Conservation (phyloP, 305 asterid genomes). For the Ajuga reptans region DNA sequence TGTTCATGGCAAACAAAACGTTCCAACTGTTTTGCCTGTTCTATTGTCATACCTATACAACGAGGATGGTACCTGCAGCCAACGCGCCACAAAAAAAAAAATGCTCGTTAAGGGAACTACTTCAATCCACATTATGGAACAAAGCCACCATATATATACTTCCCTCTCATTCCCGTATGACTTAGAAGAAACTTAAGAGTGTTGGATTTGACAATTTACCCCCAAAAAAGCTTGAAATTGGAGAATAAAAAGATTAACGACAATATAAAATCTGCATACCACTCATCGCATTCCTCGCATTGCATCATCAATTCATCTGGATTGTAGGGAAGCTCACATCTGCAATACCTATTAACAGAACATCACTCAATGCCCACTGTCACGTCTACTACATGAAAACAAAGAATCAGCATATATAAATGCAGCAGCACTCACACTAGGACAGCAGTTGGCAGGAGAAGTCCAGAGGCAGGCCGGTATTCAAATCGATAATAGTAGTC, state of each 20-base stretch:
- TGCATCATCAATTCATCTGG: constrained; percentile 78
- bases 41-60: constrained; percentile 50
- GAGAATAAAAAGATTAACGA: not conserved
- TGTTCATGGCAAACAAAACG: constrained; percentile 53
- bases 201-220: not conserved
- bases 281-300: constrained; percentile 65
- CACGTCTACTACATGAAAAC: not conserved
- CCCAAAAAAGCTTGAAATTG: not conserved
- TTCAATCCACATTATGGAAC: not conserved
- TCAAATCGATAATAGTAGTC: constrained; percentile 61
- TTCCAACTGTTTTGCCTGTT: constrained; percentile 41
- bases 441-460: constrained; percentile 44
- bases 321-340: constrained; percentile 69
- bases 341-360: constrained; percentile 57
- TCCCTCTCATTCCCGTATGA: not conserved
- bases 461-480: constrained; percentile 47
- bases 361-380: not conserved
- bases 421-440: constrained; percentile 47
- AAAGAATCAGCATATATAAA: not conserved
- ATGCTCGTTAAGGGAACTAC: not conserved
- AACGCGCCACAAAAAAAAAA: constrained; percentile 9
- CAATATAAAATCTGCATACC: constrained; percentile 32
- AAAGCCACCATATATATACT: not conserved
- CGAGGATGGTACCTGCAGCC: constrained; percentile 67
- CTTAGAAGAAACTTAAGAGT: not conserved